Evolutionary conservation across 108 stramenopile genomes (phyloP), one percentile per base, ranked within the genome.

Genomic region (Fistulifera pelliculosa): DNA sequence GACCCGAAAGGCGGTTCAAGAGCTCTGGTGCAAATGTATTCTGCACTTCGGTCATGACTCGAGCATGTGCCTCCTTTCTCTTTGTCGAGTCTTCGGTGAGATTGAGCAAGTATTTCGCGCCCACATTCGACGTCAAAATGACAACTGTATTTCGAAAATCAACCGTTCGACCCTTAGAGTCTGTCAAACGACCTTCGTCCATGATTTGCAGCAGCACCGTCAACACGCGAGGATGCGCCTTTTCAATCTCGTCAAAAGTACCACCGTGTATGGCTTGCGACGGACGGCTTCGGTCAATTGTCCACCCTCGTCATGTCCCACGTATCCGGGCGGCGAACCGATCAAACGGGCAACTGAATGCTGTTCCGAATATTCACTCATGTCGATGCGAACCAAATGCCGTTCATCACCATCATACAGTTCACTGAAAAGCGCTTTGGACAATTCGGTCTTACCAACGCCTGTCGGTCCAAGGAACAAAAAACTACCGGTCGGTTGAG

Each of bases 111-210:
- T 66, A 62, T 40, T 76, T 64, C 18, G 87, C 86, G 25, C 98
- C 98, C 31, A 98, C 63, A 54, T 98, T 98, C 25, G 80, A 83
- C 4, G 98, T 98, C 49, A 98, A 68, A 61, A 98, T 94, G 49
- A 98, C 76, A 52, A 96, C 80, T 13, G 92, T 77, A 61, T 97
- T 98, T n/a, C 84, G 79, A 51, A 98, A 98, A 57, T 97, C 95
- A 7, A 98, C 94, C 19, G 93, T 89, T 38, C 92, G 70, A 16
- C 96, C 96, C 61, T 96, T 90, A 43, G 72, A 72, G 61, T 98
- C 98, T 2, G 98, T 98, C 38, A 98, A 65, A 12, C 95, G 77
- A 18, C 98, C 98, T 64, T 98, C 98, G 56, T 98, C 98, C 21
- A 98, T 71, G 11, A 98, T 69, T 64, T 95, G 94, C 16, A 97